These are phyloP conservation scores for Zygoascus sp. DNA, from an alignment of 1,139 yeast genomes.

Conservation along the genomic window DNA sequence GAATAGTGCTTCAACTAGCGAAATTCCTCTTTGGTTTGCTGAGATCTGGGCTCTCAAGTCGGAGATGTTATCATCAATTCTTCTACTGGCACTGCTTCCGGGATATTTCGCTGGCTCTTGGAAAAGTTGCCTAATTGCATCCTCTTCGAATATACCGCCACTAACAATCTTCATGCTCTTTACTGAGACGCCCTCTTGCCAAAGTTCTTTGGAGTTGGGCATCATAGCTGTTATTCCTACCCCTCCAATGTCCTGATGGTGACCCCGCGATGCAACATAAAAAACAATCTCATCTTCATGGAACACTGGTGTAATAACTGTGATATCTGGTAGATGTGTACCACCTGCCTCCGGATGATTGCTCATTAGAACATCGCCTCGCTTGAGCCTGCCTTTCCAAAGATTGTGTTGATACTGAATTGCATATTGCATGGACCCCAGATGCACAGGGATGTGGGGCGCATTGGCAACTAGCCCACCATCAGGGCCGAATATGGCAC, in stretches of 20 bases:
- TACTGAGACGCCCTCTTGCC: slow-evolving; percentile 48
- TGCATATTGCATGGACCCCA: slow-evolving; percentile 76
- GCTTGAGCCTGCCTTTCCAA: slow-evolving; percentile 52
- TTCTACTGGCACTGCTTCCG: slow-evolving; percentile 46
- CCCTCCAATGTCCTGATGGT: slow-evolving; percentile 50
- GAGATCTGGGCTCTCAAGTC: slow-evolving; percentile 49
- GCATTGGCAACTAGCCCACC: slow-evolving; percentile 75
- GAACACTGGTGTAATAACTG: slow-evolving; percentile 59
- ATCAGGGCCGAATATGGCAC: slow-evolving; percentile 64
- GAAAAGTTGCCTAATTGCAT: slow-evolving; percentile 35
- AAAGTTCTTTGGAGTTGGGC: slow-evolving; percentile 42
- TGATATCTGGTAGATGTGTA: slow-evolving; percentile 63
- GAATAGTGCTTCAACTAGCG: slow-evolving; percentile 39
- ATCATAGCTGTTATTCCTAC: slow-evolving; percentile 45
- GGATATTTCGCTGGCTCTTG: slow-evolving; percentile 40
- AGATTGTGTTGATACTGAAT: slow-evolving; percentile 55
- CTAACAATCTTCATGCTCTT: slow-evolving; percentile 43
- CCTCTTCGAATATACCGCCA: slow-evolving; percentile 43
- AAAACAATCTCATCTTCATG: slow-evolving; percentile 40
- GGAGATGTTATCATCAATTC: slow-evolving; percentile 43
- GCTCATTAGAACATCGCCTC: slow-evolving; percentile 64
- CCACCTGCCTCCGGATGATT: slow-evolving; percentile 74
- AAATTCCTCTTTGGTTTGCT: slow-evolving; percentile 46
- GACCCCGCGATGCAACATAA: slow-evolving; percentile 47
- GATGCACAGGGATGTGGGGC: slow-evolving; percentile 74